Conservation (phyloP, 306 rosid genomes). For the Astragalus membranaceus region DNA sequence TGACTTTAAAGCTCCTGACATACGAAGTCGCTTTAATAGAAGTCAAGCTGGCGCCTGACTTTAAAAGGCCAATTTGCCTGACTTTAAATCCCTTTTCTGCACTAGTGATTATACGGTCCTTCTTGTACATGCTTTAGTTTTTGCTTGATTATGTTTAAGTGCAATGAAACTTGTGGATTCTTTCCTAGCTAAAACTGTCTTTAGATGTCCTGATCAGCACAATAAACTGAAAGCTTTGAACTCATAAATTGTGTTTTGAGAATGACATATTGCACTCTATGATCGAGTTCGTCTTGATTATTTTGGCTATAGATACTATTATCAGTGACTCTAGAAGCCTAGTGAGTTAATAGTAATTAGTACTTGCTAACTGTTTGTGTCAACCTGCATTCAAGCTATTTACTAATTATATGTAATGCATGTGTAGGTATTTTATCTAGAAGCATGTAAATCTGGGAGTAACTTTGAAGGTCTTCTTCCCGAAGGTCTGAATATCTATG, state of each 20-base stretch:
- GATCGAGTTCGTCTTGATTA: background rate
- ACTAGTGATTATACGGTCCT: background rate
- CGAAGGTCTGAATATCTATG: conserved; percentile 70
- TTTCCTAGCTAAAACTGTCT: background rate
- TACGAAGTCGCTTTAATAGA: no score
- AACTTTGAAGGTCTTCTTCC: conserved; percentile 92
- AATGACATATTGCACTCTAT: background rate
- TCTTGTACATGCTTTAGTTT: background rate
- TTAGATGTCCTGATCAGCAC: background rate
- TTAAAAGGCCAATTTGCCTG: no score
- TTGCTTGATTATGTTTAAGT: conserved; percentile 11
- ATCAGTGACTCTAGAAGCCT: conserved; percentile 35
- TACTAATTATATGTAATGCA: background rate
- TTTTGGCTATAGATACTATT: background rate
- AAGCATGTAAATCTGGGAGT: conserved; percentile 97
- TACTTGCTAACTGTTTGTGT: conserved; percentile 2
- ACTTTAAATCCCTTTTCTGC: no score
- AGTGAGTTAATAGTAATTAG: conserved; percentile 34
- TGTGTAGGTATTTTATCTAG: conserved; percentile 83
- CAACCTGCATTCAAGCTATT: background rate
- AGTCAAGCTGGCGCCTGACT: no score
- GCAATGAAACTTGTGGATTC: background rate
- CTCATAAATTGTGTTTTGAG: background rate
- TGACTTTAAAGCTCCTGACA: no score
- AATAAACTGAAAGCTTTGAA: background rate